Percentiles rank a stretch among this genome's conserved stretches.
Conservation (phyloP, 306 rosid species). For the Luffa acutangula region DNA sequence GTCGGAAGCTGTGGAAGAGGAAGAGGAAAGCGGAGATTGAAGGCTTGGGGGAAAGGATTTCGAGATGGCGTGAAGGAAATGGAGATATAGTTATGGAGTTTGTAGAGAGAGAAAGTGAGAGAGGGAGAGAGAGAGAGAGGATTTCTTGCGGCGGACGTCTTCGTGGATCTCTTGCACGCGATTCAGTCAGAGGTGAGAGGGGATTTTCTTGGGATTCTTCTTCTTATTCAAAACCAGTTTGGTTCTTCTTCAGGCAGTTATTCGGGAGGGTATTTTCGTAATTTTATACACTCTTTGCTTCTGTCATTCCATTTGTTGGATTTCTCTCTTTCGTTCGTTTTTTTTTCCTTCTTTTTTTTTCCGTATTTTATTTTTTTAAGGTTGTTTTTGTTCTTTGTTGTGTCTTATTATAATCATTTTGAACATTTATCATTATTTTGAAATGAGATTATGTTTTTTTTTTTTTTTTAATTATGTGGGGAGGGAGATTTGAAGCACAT, state of each 20-base stretch:
- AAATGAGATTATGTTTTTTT: too few species aligned
- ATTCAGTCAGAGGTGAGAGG: conserved; percentile 14
- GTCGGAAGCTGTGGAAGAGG: background rate
- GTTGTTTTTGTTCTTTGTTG: background rate
- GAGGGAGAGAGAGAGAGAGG: background rate
- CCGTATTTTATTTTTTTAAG: background rate
- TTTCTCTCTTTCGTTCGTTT: background rate
- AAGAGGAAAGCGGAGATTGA: background rate
- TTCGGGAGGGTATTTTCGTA: background rate
- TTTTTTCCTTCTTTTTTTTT: background rate
- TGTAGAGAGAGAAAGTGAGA: background rate
- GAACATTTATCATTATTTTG: too few species aligned
- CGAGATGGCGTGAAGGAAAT: conserved; percentile 6
- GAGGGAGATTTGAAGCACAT: too few species aligned
- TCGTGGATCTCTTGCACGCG: background rate
- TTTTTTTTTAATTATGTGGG: too few species aligned
- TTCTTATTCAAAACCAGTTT: background rate
- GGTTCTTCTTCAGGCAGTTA: background rate
- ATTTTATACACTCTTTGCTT: background rate
- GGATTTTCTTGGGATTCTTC: conserved; percentile 2
- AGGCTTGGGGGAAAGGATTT: background rate
- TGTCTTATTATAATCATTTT: background rate
- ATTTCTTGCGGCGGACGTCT: conserved; percentile 9
- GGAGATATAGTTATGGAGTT: background rate
- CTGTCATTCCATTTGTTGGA: background rate